Evolutionary conservation across 129 eudicot species (phyloP), one percentile per base, ranked within the genome.

Genomic region (Helianthus tuberosus): DNA sequence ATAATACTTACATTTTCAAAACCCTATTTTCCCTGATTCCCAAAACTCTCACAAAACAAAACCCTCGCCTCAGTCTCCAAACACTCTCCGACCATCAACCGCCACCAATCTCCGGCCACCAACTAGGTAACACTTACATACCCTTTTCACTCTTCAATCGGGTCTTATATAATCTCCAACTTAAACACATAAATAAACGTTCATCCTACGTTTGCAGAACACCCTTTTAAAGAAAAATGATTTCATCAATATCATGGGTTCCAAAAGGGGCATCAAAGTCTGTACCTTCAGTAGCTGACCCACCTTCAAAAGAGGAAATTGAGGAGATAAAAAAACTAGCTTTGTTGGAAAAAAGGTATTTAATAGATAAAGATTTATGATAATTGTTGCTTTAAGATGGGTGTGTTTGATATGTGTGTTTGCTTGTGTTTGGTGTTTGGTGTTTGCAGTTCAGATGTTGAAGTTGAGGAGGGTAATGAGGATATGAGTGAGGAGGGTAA

Each of bases 191-290:
- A 60, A 20, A 20, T 75, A 72, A 75, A 1, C 4, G 3, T 70
- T 47, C 55, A 0, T 62, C 5, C 20, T 48, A 69, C 58, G 70
- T 72, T 68, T 65, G 64, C 73, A 84, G 88, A 53, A 14, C 2
- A 66, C n/a, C 12, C 5, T 43, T 60, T 14, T 65, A 57, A 66
- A 60, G 11, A 60, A 87, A 73, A 69, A 94, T 94, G 98, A 94
- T 94, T 58, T 67, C 98, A 64, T 82, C 98, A 14, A 54, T 94
- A 69, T 94, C 98, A 10, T 94, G 98, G 98, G 82, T 94, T 55
- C 97, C 98, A 0, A 94, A 93, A 83, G 98, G 98, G 64, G 91
- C 77, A 41, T 80, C 91, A 0, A 94, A 86, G 61, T 20, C 97
- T 20, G 91, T 88, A 0, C 98, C 98, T 0, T 72, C 58, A 3